Conservation (phyloP, 1,139 yeast species). For the Oligophagozyma castellii region DNA sequence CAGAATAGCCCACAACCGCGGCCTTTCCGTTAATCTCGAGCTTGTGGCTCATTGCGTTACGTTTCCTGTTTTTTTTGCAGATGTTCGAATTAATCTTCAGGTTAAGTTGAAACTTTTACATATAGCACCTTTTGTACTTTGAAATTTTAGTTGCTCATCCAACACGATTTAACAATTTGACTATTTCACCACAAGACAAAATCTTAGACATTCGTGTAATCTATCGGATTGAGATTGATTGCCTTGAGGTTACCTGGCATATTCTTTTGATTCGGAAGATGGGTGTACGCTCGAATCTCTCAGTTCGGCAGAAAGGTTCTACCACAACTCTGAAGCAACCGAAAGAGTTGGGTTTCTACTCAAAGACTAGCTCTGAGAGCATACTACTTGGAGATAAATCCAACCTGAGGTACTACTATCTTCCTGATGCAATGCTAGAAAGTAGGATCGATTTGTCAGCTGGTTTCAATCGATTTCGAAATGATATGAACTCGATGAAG, state of each 20-base stretch:
- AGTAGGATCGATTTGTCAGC: conserved; percentile 40
- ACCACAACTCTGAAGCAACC: conserved; percentile 23
- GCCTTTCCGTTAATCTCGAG: conserved; percentile 79
- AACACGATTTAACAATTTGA: no score
- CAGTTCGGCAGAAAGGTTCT: conserved; percentile 17
- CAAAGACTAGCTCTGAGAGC: conserved; percentile 16
- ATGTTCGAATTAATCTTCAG: no score
- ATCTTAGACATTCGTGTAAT: no score
- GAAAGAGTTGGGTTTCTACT: conserved; percentile 19
- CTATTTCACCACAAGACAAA: no score
- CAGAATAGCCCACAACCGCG: conserved; percentile 66
- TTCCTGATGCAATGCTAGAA: conserved; percentile 55
- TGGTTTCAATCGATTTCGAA: conserved; percentile 47
- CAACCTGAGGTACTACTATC: conserved; percentile 51
- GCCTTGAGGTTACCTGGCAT: no score
- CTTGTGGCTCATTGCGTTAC: conserved; percentile 22
- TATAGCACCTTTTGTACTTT: no score
- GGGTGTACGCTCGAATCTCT: conserved; percentile 13
- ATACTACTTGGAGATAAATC: conserved; percentile 34
- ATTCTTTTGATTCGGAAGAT: no score
- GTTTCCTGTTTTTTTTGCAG: no score
- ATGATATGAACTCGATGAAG: conserved; percentile 24
- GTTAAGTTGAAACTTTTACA: no score
- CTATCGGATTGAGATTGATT: no score
- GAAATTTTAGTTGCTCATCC: not conserved